Evolutionary conservation across 495 filamentous ascomycete genomes (phyloP), one percentile per base, ranked within the genome.

Genomic region (Hypoxylon rickii): DNA sequence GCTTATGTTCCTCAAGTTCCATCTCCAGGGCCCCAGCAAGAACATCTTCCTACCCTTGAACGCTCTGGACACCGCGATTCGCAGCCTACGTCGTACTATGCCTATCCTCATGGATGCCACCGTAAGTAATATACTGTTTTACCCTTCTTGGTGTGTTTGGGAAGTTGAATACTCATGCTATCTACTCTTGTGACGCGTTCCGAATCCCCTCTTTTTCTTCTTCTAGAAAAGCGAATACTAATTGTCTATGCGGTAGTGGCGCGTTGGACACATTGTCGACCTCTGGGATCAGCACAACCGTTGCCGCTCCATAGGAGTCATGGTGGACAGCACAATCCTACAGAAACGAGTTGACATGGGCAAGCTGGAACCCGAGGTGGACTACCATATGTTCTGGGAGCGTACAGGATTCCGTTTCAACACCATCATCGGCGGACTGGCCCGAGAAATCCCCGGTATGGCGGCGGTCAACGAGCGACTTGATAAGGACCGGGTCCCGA

Each of bases 1-100:
- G 40, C 44, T 55, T 0, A 18, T 44, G 12, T 12, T 26, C 24
- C 50, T 55, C 24, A 3, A 43, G 17, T 61, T 55, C 40, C 22
- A 44, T 2, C 57, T 55, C 7, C 16, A 10, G 18, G 51, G 44
- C 0, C 58, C 45, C 3, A 24, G 36, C 31, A 29, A 38, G 43
- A 3, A 47, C 8, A 19, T 31, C 29, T 50, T 31, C 36, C 10
- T 55, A 1, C 16, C 22, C 2, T 6, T 24, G 20, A 29, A 41
- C 0, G 18, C 22, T 3, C 10, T 15, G 1, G 16, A 47, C 3
- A 16, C 20, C 1, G 37, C 44, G 3, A 24, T 29, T 2, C 7
- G 31, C 2, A 49, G 56, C 11, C 31, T 60, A 1, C 21, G 12
- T 7, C 56, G 44, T 13, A 39, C 44, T 2, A 21, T 5, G 1